Conservation (phyloP, 2,329 filamentous ascomycete genomes). For the Scleromitrula shiraiana region DNA sequence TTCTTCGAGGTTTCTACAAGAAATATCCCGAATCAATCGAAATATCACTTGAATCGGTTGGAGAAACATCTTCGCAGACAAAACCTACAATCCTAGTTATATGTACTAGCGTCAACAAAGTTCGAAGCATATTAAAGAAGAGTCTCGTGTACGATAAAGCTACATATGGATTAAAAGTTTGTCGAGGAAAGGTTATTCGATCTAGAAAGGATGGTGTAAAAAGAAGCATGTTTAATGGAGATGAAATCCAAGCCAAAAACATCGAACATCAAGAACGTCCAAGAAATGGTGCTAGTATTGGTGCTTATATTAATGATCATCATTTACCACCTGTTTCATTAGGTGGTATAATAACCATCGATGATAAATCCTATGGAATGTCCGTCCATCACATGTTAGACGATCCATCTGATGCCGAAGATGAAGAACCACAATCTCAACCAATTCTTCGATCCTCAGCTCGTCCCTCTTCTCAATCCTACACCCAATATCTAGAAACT, state of each 20-base stretch:
- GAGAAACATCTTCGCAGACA: slow-evolving; percentile 56
- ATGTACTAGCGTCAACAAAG: slow-evolving; percentile 66
- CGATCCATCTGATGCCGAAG: slow-evolving; percentile 45
- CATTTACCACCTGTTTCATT: slow-evolving; percentile 88
- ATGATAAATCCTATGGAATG: slow-evolving; percentile 83
- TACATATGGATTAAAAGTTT: slow-evolving; percentile 62
- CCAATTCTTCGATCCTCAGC: slow-evolving; percentile 25
- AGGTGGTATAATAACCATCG: slow-evolving; percentile 77
- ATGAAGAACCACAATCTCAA: slow-evolving; percentile 32
- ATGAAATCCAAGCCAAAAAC: slow-evolving; percentile 49
- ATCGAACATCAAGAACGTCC: slow-evolving; percentile 72
- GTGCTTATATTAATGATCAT: slow-evolving; percentile 75
- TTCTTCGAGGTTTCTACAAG: slow-evolving; percentile 62
- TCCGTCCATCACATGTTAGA: slow-evolving; percentile 97
- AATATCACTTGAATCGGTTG: slow-evolving; percentile 68
- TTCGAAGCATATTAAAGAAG: slow-evolving; percentile 62
- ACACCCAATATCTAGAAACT: slow-evolving; percentile 19
- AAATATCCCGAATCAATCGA: slow-evolving; percentile 71
- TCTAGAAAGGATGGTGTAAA: slow-evolving; percentile 41
- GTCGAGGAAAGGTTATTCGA: slow-evolving; percentile 57
- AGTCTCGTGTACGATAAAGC: slow-evolving; percentile 60
- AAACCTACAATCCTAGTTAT: slow-evolving; percentile 69
- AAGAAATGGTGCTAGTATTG: slow-evolving; percentile 83
- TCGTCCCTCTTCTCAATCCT: too few species aligned
- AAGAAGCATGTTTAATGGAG: slow-evolving; percentile 36